Evolutionary conservation across 306 rosid genomes (phyloP), one percentile per base, ranked within the genome.

Genomic region (Macrotyloma uniflorum): DNA sequence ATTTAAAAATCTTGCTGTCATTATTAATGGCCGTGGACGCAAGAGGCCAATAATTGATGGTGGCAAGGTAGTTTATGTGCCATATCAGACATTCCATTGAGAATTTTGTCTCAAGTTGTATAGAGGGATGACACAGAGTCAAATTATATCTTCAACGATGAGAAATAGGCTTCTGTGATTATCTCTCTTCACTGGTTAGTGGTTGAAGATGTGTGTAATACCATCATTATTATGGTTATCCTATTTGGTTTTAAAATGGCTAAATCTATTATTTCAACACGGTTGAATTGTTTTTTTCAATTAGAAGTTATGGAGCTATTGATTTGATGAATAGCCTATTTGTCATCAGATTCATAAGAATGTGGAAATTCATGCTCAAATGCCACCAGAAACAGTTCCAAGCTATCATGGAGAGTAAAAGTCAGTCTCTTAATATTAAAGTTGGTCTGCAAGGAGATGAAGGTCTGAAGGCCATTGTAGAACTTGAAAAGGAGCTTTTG

Each of bases 311-410:
- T 6, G 35, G 15, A 81, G 33, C 50, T 45, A 26, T 83, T 15
- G 13, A 46, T 71, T 36, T 81, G 82, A 77, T 43, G 4, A 87
- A 54, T 79, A 43, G 20, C 53, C 67, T 70, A n/a, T 76, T 77
- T 72, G 61, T 84, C 33, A 74, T 80, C 91, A 96, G 99, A 79
- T 93, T 93, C 87, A 86, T 84, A 70, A 96, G 85, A 87, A 96
- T 96, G 99, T 96, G 99, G 99, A 87, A 86, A 47, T 90, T 90
- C 87, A 91, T 96, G 92, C 90, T 93, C 42, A 91, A 86, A 55
- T 93, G 98, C 82, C 99, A 96, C 83, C 94, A 91, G 84, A 96
- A 91, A 82, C 99, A 96, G 84, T 91, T 93, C 79, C 91, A 88
- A 80, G 94, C 97, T 46, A 89, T 96, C 79, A 89, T 91, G 99